Percentiles rank a stretch among this genome's conserved stretches.
Evolutionary conservation across 345 rosid species (phyloP).

Genomic region (Salix brachista): DNA sequence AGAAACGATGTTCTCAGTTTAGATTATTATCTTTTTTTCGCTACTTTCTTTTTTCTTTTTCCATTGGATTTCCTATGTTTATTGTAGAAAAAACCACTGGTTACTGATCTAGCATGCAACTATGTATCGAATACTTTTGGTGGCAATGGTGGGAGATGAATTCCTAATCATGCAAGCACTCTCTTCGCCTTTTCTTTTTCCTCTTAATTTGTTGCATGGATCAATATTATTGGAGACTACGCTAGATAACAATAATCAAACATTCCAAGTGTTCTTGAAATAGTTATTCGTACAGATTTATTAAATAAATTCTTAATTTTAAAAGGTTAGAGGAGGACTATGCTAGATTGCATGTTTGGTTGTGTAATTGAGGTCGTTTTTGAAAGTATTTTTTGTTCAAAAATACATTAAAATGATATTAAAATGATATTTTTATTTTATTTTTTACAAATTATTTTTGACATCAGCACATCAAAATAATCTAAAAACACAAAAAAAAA

Average conservation of each 20-base stretch:
- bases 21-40: neutral
- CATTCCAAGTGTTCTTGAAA: neutral
- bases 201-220: neutral
- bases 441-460: too few species aligned
- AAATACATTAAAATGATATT: too few species aligned
- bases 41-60: neutral
- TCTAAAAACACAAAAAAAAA: too few species aligned
- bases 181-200: neutral
- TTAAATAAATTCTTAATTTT: too few species aligned
- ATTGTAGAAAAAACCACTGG: neutral
- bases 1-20: neutral
- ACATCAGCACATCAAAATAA: too few species aligned
- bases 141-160: neutral
- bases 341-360: too few species aligned
- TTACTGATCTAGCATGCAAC: neutral
- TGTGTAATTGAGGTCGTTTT: too few species aligned
- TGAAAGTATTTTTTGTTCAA: too few species aligned
- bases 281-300: too few species aligned
- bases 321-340: too few species aligned
- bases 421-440: too few species aligned
- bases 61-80: conserved; percentile 8
- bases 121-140: neutral
- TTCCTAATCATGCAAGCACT: neutral
- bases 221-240: neutral
- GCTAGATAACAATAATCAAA: neutral